Percentiles rank a stretch among this genome's conserved stretches.
These are phyloP conservation scores for Marasmius tenuissimus DNA, from an alignment of 1,284 basidiomycete genomes.

Conservation along the genomic window DNA sequence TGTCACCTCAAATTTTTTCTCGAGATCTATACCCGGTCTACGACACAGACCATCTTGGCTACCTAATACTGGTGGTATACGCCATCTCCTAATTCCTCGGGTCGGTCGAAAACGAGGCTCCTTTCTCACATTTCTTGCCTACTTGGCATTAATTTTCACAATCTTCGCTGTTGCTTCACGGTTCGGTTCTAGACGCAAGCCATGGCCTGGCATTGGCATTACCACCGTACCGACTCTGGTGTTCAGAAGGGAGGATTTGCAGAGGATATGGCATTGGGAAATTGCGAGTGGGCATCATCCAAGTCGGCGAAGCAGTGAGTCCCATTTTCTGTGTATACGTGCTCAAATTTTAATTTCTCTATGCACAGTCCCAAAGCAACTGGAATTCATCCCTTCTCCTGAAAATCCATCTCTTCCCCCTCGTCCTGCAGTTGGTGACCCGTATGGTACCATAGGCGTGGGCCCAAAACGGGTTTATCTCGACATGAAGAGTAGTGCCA, in stretches of 20 bases:
- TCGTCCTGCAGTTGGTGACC: slow-evolving; percentile 30
- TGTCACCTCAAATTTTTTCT: slow-evolving; percentile 1
- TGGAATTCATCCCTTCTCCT: slow-evolving; percentile 59
- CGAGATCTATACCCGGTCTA: slow-evolving; percentile 9
- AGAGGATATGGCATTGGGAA: slow-evolving; percentile 17
- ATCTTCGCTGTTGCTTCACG: slow-evolving; percentile 13
- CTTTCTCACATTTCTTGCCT: slow-evolving; percentile 12
- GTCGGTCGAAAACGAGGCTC: slow-evolving; percentile 15
- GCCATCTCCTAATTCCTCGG: slow-evolving; percentile 4
- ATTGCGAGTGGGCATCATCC: slow-evolving; percentile 17
- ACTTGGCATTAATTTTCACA: slow-evolving; percentile 9
- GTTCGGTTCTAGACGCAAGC: slow-evolving; percentile 12
- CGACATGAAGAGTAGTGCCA: slow-evolving; percentile 58
- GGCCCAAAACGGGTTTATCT: slow-evolving; percentile 80
- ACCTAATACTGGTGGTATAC: slow-evolving; percentile 7
- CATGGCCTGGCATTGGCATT: slow-evolving; percentile 12
- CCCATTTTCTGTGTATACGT: neutral
- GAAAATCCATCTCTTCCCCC: slow-evolving; percentile 74
- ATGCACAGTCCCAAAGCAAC: slow-evolving; percentile 66
- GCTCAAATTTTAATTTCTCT: slow-evolving; percentile 4
- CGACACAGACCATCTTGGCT: slow-evolving; percentile 7
- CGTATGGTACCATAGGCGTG: slow-evolving; percentile 56
- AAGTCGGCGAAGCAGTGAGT: slow-evolving; percentile 7
- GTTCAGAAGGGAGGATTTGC: slow-evolving; percentile 15
- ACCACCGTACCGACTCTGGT: slow-evolving; percentile 15